Percentiles rank a stretch among this genome's conserved stretches.
Conservation (phyloP, 228 moss, liverwort and hornwort genomes). For the Sphagnum magellanicum region DNA sequence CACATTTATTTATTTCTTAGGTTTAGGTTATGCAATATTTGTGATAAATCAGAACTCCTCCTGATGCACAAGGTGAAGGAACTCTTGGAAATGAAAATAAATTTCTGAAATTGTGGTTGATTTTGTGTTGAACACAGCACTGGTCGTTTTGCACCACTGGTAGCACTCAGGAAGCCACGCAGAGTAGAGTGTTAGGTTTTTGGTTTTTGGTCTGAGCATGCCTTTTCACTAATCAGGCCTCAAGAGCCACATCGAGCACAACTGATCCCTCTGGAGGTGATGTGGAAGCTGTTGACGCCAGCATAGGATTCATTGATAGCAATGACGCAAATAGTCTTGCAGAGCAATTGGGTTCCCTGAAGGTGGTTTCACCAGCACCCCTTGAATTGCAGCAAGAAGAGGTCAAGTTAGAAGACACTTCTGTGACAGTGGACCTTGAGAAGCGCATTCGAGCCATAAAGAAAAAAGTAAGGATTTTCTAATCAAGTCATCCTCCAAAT, state of each 20-base stretch:
- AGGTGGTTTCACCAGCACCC: constrained; percentile 23
- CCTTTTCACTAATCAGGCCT: no score
- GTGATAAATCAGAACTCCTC: neutral
- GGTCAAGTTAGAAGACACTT: constrained; percentile 19
- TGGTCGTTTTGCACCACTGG: no score
- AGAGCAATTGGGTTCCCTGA: constrained; percentile 50
- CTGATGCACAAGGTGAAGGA: no score
- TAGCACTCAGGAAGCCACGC: no score
- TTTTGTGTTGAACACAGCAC: no score
- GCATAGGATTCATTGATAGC: constrained; percentile 16
- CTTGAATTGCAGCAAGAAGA: constrained; percentile 21
- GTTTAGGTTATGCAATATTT: neutral
- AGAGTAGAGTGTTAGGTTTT: no score
- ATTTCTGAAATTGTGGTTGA: no score
- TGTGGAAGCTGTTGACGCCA: constrained; percentile 15
- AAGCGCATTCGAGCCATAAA: constrained; percentile 77
- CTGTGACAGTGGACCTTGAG: constrained; percentile 42
- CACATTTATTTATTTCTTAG: neutral
- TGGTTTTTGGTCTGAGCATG: no score
- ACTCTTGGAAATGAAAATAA: no score
- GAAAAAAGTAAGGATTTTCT: constrained; percentile 55
- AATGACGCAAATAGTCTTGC: constrained; percentile 27
- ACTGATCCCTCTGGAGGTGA: constrained; percentile 10
- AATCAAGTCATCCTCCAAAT: neutral
- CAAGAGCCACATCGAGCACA: constrained; percentile 4